Base-by-base conservation (phyloP, 1,284 basidiomycete species). In the Moesziomyces globuligerus region DNA sequence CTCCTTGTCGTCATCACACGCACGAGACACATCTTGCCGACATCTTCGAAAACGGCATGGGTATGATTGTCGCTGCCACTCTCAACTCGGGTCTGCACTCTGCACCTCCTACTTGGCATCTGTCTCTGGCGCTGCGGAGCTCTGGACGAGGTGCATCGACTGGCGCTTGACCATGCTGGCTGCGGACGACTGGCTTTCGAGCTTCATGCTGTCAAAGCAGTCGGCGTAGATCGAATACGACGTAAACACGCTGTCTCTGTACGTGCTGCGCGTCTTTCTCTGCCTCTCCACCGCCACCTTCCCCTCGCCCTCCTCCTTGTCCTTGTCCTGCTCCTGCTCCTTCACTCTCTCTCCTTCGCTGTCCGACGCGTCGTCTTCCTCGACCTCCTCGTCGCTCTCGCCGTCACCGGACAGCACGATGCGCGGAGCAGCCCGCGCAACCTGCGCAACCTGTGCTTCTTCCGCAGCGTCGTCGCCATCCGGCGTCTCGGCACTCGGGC, bases 201-300 rank as follows among this genome's bases (percentile, higher is more conserved):
- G 58, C 48, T 61, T 61, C 54, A 72, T 62, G 41, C 56, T 66
- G 65, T 72, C 69, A 25, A 72, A 56, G 43, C 59, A 64, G 55
- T 72, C 69, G 21, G 69, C 64, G 36, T 72, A 72, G 64, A 72
- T 68, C 55, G 69, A 72, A 45, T 72, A 72, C 39, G 64, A 68
- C 17, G 64, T 68, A 39, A 68, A 72, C 8, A 72, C 64, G 44
- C 69, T 72, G 39, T 72, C 69, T 6, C 69, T 40, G 36, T 72
- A 64, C n/a, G 54, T 50, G 52, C 56, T 62, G 23, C 64, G 50
- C 17, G 64, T 42, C 47, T 53, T 60, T 20, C 49, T 49, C 1
- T 55, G 51, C 1, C 68, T 48, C 28, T 52, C 50, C 0, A 52
- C 48, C 5, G 51, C 39, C 4, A 59, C 57, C 3, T 34, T 34